Percentiles rank a stretch among this genome's conserved stretches.
Evolutionary conservation across 495 filamentous ascomycete species (phyloP).

Genomic region (Articulospora tetracladia): DNA sequence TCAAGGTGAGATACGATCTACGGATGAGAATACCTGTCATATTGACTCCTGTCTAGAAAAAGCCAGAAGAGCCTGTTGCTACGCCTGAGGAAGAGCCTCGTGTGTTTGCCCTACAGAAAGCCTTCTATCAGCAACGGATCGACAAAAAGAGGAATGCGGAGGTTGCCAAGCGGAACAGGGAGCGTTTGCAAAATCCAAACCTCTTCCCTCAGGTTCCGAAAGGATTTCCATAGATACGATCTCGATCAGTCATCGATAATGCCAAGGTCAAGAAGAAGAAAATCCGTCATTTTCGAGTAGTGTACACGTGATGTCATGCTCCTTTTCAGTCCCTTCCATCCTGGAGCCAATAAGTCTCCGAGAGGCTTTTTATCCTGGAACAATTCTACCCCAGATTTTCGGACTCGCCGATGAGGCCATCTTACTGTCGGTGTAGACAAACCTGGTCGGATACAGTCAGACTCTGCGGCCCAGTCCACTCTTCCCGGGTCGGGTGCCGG

Average conservation of each 20-base stretch:
- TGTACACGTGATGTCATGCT: neutral
- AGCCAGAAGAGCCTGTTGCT: slow-evolving; percentile 9
- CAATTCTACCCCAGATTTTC: neutral
- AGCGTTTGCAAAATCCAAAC: slow-evolving; percentile 73
- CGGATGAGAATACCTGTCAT: neutral
- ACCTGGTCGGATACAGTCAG: slow-evolving; percentile 14
- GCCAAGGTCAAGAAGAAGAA: too few species aligned
- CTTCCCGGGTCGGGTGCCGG: neutral
- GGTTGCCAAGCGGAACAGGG: slow-evolving; percentile 74
- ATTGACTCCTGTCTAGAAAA: slow-evolving; percentile 17
- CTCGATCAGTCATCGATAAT: neutral
- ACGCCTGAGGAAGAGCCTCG: slow-evolving; percentile 58
- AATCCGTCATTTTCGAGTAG: too few species aligned
- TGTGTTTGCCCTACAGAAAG: slow-evolving; percentile 80
- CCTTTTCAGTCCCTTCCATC: neutral
- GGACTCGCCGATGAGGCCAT: slow-evolving; percentile 1
- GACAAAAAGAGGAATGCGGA: slow-evolving; percentile 76
- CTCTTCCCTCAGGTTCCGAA: slow-evolving; percentile 83
- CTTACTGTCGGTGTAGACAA: neutral
- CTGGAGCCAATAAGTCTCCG: neutral
- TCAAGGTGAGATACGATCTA: slow-evolving; percentile 32
- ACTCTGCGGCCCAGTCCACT: neutral
- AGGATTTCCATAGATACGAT: slow-evolving; percentile 19
- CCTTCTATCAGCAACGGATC: slow-evolving; percentile 81
- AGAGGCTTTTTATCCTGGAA: neutral